These are phyloP conservation scores for Epichloe scottii DNA, from an alignment of 2,329 filamentous ascomycete species.

Conservation along the genomic window DNA sequence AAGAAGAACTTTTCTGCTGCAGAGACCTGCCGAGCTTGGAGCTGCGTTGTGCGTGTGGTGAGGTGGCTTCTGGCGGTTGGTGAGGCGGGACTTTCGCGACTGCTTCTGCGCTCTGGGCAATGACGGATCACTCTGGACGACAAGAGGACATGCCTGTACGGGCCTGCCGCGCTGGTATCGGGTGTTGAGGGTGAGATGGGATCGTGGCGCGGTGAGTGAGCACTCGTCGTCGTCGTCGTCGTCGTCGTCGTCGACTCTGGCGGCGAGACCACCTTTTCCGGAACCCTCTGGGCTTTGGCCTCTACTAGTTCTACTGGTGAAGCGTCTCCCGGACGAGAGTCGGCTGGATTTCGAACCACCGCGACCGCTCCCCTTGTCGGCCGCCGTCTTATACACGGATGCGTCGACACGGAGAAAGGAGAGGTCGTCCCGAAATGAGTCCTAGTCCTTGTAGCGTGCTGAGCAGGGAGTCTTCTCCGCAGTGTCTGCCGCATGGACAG, in stretches of 20 bases:
- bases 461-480: neutral
- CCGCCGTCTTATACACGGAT: conserved; percentile 1
- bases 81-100: neutral
- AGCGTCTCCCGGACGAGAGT: too few species aligned
- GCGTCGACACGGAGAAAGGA: conserved; percentile 6
- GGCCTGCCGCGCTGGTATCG: neutral
- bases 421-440: neutral
- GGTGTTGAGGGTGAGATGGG: neutral
- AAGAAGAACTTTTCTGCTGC: conserved; percentile 21
- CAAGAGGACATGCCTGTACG: conserved; percentile 9
- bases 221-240: too few species aligned
- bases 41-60: conserved; percentile 6
- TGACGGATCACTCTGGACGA: conserved; percentile 9
- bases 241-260: too few species aligned
- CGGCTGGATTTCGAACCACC: too few species aligned
- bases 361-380: neutral
- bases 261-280: too few species aligned
- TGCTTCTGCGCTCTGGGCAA: neutral
- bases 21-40: conserved; percentile 14
- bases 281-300: too few species aligned
- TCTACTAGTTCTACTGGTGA: neutral
- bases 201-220: neutral
- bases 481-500: conserved; percentile 1
- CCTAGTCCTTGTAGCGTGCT: neutral
- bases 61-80: neutral